Conservation (phyloP, 495 filamentous ascomycete species). For the Aspergillus ostianus region DNA sequence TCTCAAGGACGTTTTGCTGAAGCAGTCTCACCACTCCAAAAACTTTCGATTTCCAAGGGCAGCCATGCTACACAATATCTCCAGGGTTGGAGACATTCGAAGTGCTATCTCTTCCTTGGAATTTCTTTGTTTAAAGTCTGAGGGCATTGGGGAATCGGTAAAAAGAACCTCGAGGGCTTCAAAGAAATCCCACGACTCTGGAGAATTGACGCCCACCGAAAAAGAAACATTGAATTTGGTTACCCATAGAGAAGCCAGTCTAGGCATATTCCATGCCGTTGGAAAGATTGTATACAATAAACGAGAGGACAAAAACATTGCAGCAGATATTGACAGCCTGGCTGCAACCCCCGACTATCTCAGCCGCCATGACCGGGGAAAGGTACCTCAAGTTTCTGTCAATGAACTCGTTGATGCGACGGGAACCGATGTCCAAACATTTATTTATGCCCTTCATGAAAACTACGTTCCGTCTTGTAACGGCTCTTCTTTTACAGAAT, state of each 20-base stretch:
- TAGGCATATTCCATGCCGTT: slow-evolving; percentile 94
- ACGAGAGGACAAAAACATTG: slow-evolving; percentile 46
- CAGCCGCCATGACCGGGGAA: slow-evolving; percentile 58
- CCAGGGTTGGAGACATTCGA: slow-evolving; percentile 85
- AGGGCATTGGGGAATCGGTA: slow-evolving; percentile 65
- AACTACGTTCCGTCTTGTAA: slow-evolving; percentile 88
- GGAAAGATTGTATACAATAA: slow-evolving; percentile 97
- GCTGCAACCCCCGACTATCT: slow-evolving; percentile 63
- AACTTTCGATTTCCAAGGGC: slow-evolving; percentile 67
- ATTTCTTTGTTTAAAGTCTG: slow-evolving; percentile 79
- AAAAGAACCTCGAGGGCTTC: slow-evolving; percentile 18
- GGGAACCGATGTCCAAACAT: slow-evolving; percentile 84
- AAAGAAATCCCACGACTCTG: slow-evolving; percentile 58
- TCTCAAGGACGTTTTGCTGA: slow-evolving; percentile 71
- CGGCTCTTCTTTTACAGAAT: slow-evolving; percentile 54
- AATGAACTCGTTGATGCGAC: slow-evolving; percentile 82
- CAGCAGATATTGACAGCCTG: slow-evolving; percentile 24
- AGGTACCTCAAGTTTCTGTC: slow-evolving; percentile 65
- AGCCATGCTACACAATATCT: slow-evolving; percentile 67
- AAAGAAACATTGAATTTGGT: slow-evolving; percentile 68
- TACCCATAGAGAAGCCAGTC: slow-evolving; percentile 77
- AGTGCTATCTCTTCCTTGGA: slow-evolving; percentile 88
- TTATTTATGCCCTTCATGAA: slow-evolving; percentile 90
- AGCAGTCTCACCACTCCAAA: slow-evolving; percentile 71
- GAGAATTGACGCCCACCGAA: slow-evolving; percentile 66